Conservation (phyloP, 2,329 filamentous ascomycete genomes). For the Microthyrium microscopicum region DNA sequence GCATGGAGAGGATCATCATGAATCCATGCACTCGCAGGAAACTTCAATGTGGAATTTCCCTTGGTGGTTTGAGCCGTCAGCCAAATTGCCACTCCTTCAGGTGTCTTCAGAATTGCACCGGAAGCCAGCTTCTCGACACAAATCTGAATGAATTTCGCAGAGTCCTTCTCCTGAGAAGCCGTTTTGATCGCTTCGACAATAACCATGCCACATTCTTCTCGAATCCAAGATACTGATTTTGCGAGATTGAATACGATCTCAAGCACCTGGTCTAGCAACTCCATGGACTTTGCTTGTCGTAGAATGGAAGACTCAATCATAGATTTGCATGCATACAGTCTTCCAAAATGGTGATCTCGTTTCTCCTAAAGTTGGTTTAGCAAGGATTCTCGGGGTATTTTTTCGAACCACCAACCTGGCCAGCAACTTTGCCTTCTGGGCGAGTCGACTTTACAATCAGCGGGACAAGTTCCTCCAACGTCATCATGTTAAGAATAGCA, state of each 20-base stretch:
- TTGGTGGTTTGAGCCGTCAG: constrained; percentile 46
- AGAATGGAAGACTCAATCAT: constrained; percentile 66
- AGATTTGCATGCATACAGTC: constrained; percentile 73
- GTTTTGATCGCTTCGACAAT: constrained; percentile 56
- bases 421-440: constrained; percentile 33
- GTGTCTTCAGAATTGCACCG: constrained; percentile 56
- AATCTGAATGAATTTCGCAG: constrained; percentile 42
- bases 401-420: constrained; percentile 30
- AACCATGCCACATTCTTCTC: constrained; percentile 73
- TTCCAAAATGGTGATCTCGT: constrained; percentile 69
- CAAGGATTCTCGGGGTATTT: too few species aligned
- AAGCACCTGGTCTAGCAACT: constrained; percentile 50
- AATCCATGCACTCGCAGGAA: constrained; percentile 57
- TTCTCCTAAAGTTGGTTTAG: constrained; percentile 73
- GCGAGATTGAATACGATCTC: constrained; percentile 57
- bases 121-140: constrained; percentile 47
- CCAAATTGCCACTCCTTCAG: constrained; percentile 85
- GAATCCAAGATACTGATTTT: constrained; percentile 73
- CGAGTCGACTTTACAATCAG: constrained; percentile 36
- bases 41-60: constrained; percentile 48
- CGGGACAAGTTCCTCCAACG: constrained; percentile 28
- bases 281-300: constrained; percentile 35
- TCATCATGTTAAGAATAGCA: constrained; percentile 21
- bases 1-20: constrained; percentile 53
- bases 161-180: constrained; percentile 19